Conservation (phyloP, 179 eudicot species). For the Corrigiola litoralis region DNA sequence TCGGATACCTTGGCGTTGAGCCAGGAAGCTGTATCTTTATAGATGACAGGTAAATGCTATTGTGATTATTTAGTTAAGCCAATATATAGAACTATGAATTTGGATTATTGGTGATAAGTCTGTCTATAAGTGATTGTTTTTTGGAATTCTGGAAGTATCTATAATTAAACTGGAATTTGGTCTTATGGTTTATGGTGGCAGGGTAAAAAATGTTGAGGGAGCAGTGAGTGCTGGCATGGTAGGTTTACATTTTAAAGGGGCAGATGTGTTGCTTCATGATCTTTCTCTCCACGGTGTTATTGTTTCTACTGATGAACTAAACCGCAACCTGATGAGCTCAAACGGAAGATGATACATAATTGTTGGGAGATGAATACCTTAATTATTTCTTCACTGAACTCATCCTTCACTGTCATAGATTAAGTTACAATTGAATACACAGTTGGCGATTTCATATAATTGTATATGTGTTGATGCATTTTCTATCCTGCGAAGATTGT, state of each 20-base stretch:
- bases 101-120: neutral
- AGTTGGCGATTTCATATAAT: too few relatives aligned
- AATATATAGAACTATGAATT: neutral
- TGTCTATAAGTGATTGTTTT: neutral
- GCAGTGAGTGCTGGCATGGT: constrained; percentile 63
- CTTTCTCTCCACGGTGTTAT: constrained; percentile 50
- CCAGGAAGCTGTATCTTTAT: constrained; percentile 70
- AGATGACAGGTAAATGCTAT: constrained; percentile 66
- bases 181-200: constrained; percentile 22
- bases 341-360: neutral
- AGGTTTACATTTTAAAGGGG: constrained; percentile 76
- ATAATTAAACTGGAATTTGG: neutral
- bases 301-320: constrained; percentile 18
- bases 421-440: neutral
- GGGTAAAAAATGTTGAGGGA: constrained; percentile 79
- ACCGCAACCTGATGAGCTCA: constrained; percentile 5
- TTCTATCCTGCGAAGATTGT: too few relatives aligned
- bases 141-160: neutral
- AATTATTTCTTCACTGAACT: constrained; percentile 6
- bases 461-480: too few relatives aligned
- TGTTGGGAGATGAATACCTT: neutral
- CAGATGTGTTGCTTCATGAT: constrained; percentile 44
- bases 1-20: constrained; percentile 49
- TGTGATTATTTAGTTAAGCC: neutral
- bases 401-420: neutral